Evolutionary conservation across 805 yeast genomes (phyloP), one percentile per base, ranked within the genome.

Genomic region (Pachysolen tannophilus): DNA sequence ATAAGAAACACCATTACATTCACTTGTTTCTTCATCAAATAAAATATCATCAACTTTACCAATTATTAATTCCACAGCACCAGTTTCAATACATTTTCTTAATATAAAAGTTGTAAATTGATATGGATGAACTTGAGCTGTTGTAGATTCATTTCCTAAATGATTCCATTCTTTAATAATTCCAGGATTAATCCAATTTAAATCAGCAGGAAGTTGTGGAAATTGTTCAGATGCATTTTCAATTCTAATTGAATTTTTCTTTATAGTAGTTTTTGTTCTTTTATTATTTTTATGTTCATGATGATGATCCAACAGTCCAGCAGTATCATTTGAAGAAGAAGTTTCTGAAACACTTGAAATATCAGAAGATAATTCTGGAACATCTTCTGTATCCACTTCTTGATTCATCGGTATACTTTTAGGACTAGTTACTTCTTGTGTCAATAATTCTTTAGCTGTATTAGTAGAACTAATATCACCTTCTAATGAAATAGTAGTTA

Each of bases 61-160:
- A 39, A 84, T 66, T 9, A 90, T 68, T 28, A 92, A 61, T 46
- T 83, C 92, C n/a, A 88, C 83, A 14, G 82, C 75, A 7, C 92
- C 94, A 2, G 81, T 62, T 44, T 82, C 86, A 46, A 82, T 73
- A 32, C 95, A 94, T 50, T 84, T 81, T 43, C 76, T 74, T 42
- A 90, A 60, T 8, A 90, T 65, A 52, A 73, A 83, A 36, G 81
- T 82, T n/a, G 97, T 90, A 59, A 92, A 88, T 52, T 81, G 81
- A 60, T 82, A 86, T 2, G 98, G 97, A 53, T 90, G 97, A 5
- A 92, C 95, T 59, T 92, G 97, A 0, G 97, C 97, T 1, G 97
- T 90, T 10, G 94, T 78, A 41, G 81, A 88, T 20, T 74, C 70
- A 16, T 83, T 90, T 20, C 97, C 97, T 33, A 90, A 59, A 7